phyloP scores from a whole-genome alignment of 139 green algal species.

The Coccomyxa sp. region DNA sequence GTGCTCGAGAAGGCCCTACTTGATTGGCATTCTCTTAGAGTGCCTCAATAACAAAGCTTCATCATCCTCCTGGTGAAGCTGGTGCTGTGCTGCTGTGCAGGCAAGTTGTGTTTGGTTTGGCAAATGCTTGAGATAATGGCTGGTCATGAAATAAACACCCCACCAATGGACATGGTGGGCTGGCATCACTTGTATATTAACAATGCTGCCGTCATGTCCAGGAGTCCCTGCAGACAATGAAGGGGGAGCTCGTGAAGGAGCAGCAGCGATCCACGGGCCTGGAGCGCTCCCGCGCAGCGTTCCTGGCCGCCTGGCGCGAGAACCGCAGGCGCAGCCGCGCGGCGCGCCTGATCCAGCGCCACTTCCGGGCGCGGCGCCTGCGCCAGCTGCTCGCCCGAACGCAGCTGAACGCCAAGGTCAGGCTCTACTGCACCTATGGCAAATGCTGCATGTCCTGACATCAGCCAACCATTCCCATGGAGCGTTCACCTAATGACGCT shows the following conservation, averaged over 20 bases:
- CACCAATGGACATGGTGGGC: too few species aligned
- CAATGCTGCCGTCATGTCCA: too few species aligned
- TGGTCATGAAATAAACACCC: too few species aligned
- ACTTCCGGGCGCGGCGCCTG: slow-evolving; percentile 27
- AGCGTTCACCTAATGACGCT: too few species aligned
- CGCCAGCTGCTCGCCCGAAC: slow-evolving; percentile 9
- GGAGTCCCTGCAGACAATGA: neutral
- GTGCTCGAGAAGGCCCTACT: too few species aligned
- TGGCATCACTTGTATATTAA: too few species aligned
- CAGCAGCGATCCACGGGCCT: slow-evolving; percentile 2
- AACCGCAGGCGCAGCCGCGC: slow-evolving; percentile 17
- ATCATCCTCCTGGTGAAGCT: too few species aligned
- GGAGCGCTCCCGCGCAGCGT: slow-evolving; percentile 5
- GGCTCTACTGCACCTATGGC: neutral
- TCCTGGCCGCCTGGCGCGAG: slow-evolving; percentile 4
- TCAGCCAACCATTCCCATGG: neutral
- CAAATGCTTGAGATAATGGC: too few species aligned
- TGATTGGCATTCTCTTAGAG: too few species aligned
- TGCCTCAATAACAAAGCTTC: too few species aligned
- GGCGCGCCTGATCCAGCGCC: slow-evolving; percentile 34
- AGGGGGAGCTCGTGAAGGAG: slow-evolving; percentile 6
- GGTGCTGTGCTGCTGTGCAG: too few species aligned
- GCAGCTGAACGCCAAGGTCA: neutral
- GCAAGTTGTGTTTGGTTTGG: too few species aligned
- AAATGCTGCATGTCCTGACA: neutral